Conservation (phyloP, 441 rosid genomes). For the Euphorbia corollata region DNA sequence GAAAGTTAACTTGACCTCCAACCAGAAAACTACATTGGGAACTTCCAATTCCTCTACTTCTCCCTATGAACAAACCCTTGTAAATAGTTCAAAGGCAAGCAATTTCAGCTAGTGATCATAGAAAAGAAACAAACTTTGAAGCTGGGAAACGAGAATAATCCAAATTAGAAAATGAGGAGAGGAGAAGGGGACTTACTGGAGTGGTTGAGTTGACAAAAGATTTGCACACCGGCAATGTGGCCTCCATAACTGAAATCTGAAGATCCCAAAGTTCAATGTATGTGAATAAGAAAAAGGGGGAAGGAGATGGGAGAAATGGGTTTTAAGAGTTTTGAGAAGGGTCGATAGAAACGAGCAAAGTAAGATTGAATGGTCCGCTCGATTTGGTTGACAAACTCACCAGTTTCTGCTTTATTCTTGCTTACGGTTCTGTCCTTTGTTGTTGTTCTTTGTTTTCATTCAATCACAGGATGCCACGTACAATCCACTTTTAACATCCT, state of each 20-base stretch:
- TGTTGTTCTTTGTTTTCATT: background rate
- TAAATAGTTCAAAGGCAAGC: too few relatives aligned
- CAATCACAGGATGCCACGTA: slow-evolving; percentile 14
- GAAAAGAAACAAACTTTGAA: background rate
- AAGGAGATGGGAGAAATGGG: background rate
- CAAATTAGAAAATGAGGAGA: slow-evolving; percentile 1
- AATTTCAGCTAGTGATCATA: background rate
- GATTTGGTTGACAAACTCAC: slow-evolving; percentile 18
- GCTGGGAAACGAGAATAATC: background rate
- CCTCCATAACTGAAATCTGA: slow-evolving; percentile 47
- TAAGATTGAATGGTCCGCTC: slow-evolving; percentile 40
- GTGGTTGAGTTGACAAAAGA: slow-evolving; percentile 35
- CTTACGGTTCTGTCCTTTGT: slow-evolving; percentile 12
- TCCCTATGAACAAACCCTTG: slow-evolving; percentile 50
- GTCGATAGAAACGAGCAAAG: slow-evolving; percentile 45
- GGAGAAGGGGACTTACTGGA: slow-evolving; percentile 38
- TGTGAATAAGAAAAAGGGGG: background rate
- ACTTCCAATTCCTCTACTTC: slow-evolving; percentile 38
- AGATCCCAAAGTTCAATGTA: background rate
- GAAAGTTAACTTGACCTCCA: slow-evolving; percentile 48
- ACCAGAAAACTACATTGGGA: slow-evolving; percentile 54
- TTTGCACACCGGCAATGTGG: slow-evolving; percentile 52
- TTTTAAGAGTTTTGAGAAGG: background rate
- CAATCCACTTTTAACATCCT: too few relatives aligned
- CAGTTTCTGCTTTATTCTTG: slow-evolving; percentile 7